Percentiles rank a stretch among this genome's conserved stretches.
phyloP scores from a whole-genome alignment of 495 filamentous ascomycete species.

The Hypoxylon subgilvum region DNA sequence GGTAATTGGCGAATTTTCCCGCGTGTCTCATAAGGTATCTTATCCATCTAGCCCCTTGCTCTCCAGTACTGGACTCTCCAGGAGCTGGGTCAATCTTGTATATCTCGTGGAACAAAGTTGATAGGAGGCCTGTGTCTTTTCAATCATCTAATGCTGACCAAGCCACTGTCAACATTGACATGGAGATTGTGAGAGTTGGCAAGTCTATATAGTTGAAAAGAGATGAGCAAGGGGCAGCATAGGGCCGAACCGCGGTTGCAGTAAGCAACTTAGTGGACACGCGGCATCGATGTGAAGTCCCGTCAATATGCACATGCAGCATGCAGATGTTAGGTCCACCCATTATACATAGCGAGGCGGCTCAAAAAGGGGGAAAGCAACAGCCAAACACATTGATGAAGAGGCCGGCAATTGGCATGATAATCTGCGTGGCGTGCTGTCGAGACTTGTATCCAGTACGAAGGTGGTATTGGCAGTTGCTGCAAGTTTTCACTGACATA shows the following conservation, averaged over 20 bases:
- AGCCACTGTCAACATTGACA: conserved; percentile 1
- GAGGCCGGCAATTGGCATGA: conserved; percentile 24
- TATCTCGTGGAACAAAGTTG: conserved; percentile 22
- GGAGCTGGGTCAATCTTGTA: conserved; percentile 26
- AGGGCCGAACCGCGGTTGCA: conserved; percentile 14
- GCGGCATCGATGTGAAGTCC: conserved; percentile 26
- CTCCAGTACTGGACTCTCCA: conserved; percentile 8
- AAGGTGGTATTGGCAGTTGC: conserved; percentile 6
- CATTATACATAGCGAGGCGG: conserved; percentile 14
- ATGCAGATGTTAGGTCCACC: neutral
- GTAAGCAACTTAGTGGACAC: conserved; percentile 12
- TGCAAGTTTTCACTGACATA: neutral
- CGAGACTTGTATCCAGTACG: conserved; percentile 18
- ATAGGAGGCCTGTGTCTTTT: conserved; percentile 26
- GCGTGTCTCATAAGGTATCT: conserved; percentile 35
- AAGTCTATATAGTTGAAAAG: neutral
- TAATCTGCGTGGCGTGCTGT: conserved; percentile 29
- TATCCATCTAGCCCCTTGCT: conserved; percentile 16
- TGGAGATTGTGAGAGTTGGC: neutral
- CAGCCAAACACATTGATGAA: neutral
- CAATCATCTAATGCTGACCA: conserved; percentile 8
- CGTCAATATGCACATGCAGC: conserved; percentile 26
- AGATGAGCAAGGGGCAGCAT: neutral
- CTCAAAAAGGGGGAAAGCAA: conserved; percentile 17
- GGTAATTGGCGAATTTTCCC: conserved; percentile 43